Evolutionary conservation across 192 early-diverging fungal species (phyloP).

Genomic region (Mortierella claussenii): DNA sequence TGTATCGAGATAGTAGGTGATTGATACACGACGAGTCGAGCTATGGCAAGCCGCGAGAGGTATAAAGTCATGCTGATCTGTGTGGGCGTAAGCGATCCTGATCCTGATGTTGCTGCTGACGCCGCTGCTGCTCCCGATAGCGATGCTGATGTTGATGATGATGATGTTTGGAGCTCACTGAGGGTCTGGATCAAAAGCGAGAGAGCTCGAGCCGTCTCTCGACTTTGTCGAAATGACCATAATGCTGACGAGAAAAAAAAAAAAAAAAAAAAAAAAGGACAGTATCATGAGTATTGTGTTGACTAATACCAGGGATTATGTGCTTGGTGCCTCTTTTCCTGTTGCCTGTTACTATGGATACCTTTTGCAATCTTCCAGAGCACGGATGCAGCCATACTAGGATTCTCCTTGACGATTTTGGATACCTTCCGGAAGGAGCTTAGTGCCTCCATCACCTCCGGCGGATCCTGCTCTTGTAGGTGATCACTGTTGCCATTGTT

Average conservation of each 20-base stretch:
- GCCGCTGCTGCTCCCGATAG: background rate
- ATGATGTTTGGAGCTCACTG: slow-evolving; percentile 11
- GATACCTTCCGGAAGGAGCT: slow-evolving; percentile 30
- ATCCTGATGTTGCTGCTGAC: background rate
- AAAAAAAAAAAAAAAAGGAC: background rate
- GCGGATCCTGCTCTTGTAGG: slow-evolving; percentile 13
- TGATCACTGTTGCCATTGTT: background rate
- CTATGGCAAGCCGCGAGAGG: slow-evolving; percentile 50
- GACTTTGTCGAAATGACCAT: slow-evolving; percentile 38
- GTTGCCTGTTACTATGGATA: slow-evolving; percentile 4
- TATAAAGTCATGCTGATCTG: slow-evolving; percentile 53
- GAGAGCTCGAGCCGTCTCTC: slow-evolving; percentile 45
- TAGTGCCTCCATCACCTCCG: slow-evolving; percentile 37
- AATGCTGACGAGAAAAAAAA: slow-evolving; percentile 25
- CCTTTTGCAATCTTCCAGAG: slow-evolving; percentile 57
- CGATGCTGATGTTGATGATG: background rate
- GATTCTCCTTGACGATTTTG: slow-evolving; percentile 41
- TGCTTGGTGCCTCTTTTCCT: background rate
- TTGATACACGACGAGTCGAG: slow-evolving; percentile 49
- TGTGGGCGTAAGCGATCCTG: slow-evolving; percentile 28
- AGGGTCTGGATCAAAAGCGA: slow-evolving; percentile 43
- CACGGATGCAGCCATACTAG: slow-evolving; percentile 41
- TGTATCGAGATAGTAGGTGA: slow-evolving; percentile 21
- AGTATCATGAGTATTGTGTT: no score
- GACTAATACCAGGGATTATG: no score